Percentiles rank a stretch among this genome's conserved stretches.
Evolutionary conservation across 805 yeast genomes (phyloP).

Genomic region (Saccharomycopsis fibuligera): DNA sequence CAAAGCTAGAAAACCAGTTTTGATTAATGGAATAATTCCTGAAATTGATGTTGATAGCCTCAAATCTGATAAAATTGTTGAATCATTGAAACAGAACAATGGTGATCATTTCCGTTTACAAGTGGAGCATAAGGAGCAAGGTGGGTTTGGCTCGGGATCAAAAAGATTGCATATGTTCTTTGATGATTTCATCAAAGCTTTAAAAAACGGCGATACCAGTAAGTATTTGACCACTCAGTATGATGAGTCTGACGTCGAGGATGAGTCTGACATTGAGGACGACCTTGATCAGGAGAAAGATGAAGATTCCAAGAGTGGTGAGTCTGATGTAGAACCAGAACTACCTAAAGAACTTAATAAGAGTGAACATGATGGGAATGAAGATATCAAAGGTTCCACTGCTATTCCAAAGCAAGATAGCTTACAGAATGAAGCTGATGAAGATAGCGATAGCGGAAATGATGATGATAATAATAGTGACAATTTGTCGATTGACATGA

Average conservation of each 20-base stretch:
- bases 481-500: constrained; percentile 35
- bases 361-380: too few species aligned
- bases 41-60: constrained; percentile 32
- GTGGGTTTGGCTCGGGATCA: constrained; percentile 67
- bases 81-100: constrained; percentile 31
- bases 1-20: constrained; percentile 42
- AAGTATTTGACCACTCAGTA: constrained; percentile 70
- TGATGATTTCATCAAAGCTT: constrained; percentile 38
- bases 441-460: constrained; percentile 21
- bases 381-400: too few species aligned
- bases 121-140: constrained; percentile 50
- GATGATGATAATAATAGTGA: constrained; percentile 22
- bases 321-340: neutral
- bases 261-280: constrained; percentile 24
- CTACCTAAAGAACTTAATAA: too few species aligned
- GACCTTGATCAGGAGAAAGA: constrained; percentile 22
- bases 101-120: constrained; percentile 32
- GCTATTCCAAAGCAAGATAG: too few species aligned
- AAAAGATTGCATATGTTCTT: constrained; percentile 46
- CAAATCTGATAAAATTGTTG: constrained; percentile 31
- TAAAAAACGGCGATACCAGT: constrained; percentile 37
- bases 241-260: constrained; percentile 27
- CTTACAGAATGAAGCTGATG: constrained; percentile 21
- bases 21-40: constrained; percentile 35
- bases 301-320: constrained; percentile 1